These are phyloP conservation scores for Fusarium palustre DNA, from an alignment of 2,329 filamentous ascomycete species.

Conservation along the genomic window DNA sequence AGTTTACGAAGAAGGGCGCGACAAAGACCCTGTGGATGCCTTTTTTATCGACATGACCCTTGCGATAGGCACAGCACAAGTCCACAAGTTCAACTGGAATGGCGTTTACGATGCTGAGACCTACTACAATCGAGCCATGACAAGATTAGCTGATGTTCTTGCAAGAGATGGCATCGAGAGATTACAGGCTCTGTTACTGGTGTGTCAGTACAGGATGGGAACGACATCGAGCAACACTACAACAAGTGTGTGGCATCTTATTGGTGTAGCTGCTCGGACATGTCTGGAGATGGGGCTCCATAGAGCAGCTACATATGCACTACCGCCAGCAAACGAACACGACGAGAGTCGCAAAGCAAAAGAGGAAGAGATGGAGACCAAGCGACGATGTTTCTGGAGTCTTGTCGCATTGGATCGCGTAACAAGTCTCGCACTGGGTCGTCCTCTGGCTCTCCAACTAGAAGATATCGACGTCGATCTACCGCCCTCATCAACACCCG, in stretches of 20 bases:
- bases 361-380: conserved; percentile 51
- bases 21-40: conserved; percentile 47
- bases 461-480: conserved; percentile 57
- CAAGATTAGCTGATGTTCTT: conserved; percentile 53
- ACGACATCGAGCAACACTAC: conserved; percentile 55
- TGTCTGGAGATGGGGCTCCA: conserved; percentile 57
- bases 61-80: conserved; percentile 57
- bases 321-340: conserved; percentile 4
- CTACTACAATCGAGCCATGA: conserved; percentile 55
- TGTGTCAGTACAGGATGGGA: conserved; percentile 58
- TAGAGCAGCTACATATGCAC: conserved; percentile 52
- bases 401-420: conserved; percentile 55
- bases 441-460: conserved; percentile 55
- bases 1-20: conserved; percentile 47
- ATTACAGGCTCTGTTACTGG: conserved; percentile 56
- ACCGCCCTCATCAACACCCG: conserved; percentile 39
- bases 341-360: background rate
- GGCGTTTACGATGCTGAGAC: conserved; percentile 57
- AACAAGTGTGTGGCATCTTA: conserved; percentile 59
- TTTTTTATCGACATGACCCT: conserved; percentile 59
- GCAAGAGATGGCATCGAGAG: conserved; percentile 51
- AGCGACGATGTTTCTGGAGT: conserved; percentile 58
- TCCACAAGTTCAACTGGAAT: conserved; percentile 59
- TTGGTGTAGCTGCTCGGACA: conserved; percentile 56
- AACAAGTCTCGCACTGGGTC: conserved; percentile 53